These are phyloP conservation scores for Ascosphaera aggregata DNA, from an alignment of 2,329 filamentous ascomycete genomes.

Conservation along the genomic window DNA sequence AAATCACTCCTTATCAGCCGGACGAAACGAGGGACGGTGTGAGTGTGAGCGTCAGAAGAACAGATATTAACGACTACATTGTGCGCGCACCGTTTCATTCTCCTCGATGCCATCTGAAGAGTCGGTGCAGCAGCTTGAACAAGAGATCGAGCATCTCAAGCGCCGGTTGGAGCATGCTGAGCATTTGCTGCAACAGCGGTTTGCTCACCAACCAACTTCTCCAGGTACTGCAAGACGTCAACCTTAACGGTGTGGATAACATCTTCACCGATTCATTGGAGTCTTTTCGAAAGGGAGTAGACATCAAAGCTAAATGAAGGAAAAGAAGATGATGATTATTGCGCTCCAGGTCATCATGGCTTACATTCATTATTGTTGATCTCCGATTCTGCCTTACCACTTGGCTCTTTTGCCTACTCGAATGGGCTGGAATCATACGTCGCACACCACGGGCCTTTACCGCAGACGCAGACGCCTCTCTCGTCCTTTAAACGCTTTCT, in stretches of 20 bases:
- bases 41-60: no score
- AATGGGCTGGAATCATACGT: conserved; percentile 41
- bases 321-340: conserved; percentile 1
- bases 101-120: conserved; percentile 8
- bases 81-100: no score
- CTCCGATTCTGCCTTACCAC: conserved; percentile 38
- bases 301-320: conserved; percentile 2
- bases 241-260: conserved; percentile 1
- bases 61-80: no score
- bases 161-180: conserved; percentile 23
- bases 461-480: conserved; percentile 11
- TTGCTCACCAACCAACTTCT: not conserved
- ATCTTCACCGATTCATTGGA: not conserved
- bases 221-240: no score
- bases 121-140: conserved; percentile 9
- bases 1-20: no score
- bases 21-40: no score
- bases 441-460: conserved; percentile 27
- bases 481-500: conserved; percentile 31
- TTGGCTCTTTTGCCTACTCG: conserved; percentile 43
- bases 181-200: conserved; percentile 13
- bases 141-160: conserved; percentile 25
- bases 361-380: conserved; percentile 34
- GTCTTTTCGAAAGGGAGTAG: conserved; percentile 1
- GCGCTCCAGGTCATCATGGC: not conserved